Percentiles rank a stretch among this genome's conserved stretches.
Evolutionary conservation across 257 asterid species (phyloP).

Genomic region (Oldenlandia corymbosa): DNA sequence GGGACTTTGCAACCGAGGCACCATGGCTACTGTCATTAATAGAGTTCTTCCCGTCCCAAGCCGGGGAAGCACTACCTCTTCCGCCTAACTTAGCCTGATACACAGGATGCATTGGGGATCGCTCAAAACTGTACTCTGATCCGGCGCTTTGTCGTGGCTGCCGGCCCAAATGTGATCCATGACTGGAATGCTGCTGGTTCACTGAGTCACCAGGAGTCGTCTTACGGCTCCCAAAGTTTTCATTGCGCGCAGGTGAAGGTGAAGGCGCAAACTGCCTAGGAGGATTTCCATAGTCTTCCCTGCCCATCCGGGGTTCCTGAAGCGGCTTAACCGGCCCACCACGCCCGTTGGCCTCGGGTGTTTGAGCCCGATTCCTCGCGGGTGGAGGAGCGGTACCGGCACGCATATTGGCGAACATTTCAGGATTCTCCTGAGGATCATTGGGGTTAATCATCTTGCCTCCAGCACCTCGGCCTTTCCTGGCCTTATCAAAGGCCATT

Average conservation of each 20-base stretch:
- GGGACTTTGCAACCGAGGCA: constrained; percentile 37
- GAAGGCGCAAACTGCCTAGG: constrained; percentile 30
- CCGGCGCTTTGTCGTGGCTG: constrained; percentile 46
- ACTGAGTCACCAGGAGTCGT: constrained; percentile 27
- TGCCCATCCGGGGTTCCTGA: constrained; percentile 31
- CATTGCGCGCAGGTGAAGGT: constrained; percentile 38
- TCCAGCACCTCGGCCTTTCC: constrained; percentile 61
- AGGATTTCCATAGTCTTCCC: constrained; percentile 39
- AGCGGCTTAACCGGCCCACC: constrained; percentile 34
- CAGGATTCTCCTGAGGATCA: constrained; percentile 67
- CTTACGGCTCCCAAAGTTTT: constrained; percentile 32
- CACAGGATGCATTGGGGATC: constrained; percentile 70
- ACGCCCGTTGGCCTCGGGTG: constrained; percentile 34
- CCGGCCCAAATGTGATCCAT: constrained; percentile 38
- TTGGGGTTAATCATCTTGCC: constrained; percentile 75
- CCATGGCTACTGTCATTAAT: constrained; percentile 53
- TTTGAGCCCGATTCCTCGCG: constrained; percentile 18
- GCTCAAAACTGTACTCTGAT: constrained; percentile 57
- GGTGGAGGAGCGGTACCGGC: constrained; percentile 27
- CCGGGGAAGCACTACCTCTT: constrained; percentile 49
- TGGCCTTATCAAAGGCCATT: constrained; percentile 61
- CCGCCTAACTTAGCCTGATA: constrained; percentile 40
- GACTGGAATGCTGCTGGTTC: constrained; percentile 31
- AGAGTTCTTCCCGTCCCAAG: constrained; percentile 51
- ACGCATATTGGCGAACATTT: constrained; percentile 38